Base-by-base conservation (phyloP, 805 yeast species). In the Wickerhamiella allomyrinae region DNA sequence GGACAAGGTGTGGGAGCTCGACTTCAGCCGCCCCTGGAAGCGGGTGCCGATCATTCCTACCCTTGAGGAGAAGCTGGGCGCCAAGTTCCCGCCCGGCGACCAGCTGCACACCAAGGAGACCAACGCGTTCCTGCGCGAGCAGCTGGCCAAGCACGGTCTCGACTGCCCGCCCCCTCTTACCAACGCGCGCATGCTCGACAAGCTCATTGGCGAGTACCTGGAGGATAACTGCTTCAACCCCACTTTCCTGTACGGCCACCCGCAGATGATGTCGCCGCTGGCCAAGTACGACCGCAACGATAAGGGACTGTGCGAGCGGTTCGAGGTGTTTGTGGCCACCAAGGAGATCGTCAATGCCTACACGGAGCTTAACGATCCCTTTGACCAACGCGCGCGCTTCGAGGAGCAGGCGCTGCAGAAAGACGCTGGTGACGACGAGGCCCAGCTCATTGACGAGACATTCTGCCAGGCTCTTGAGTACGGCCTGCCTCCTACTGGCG, bases 391-490 rank as follows among this genome's bases (percentile, higher is more conserved):
- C 67, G 79, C 74, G 46, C 79, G 97, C 71, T 89, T 89, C 63
- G 97, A 89, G 71, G 98, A 91, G 69, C 98, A 89, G 71, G 97
- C 98, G 39, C 79, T 83, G 67, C 98, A 91, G 73, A 89, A 89
- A 72, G 97, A 71, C 52, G 95, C 85, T 67, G 98, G 98, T 72
- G 98, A 89, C 61, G 98, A 89, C 60, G 98, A 91, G 70, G 98
- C 95, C 48, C 97, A 89, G 71, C 61, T 86, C 65, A 74, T 91
- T 50, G 98, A 89, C 64, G 98, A 89, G 70, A 80, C 83, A 50
- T 89, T 89, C 87, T 81, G 94, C 72, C 83, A 87, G 57, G 96
- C 98, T 53, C 75, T 89, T 58, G 98, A 89, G 70, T 89, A 85
- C 65, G 98, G 97, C 67, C 74, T 89, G 58, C 98, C 98, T 46